These are phyloP conservation scores for Labyrinthula sp. DNA, from an alignment of 352 stramenopile genomes.

Conservation along the genomic window DNA sequence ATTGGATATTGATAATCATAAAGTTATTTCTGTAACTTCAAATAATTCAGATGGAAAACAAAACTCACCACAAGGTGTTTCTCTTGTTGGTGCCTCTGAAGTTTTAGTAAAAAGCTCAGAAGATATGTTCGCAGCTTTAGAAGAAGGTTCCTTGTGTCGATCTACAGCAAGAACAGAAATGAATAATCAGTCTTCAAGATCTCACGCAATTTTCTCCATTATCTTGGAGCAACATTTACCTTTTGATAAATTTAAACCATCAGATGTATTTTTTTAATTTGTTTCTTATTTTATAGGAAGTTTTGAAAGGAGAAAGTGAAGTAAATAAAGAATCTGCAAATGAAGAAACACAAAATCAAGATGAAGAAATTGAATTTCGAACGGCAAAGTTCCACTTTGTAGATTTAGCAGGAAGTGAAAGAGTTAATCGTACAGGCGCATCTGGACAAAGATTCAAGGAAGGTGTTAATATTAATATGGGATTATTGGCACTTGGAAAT, in stretches of 20 bases:
- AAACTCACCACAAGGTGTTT: conserved; percentile 16
- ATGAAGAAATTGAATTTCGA: conserved; percentile 17
- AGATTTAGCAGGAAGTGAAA: conserved; percentile 81
- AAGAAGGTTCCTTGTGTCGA: conserved; percentile 26
- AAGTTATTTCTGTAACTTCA: conserved; percentile 3
- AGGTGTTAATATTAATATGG: conserved; percentile 74
- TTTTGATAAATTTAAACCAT: not conserved
- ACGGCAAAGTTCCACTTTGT: conserved; percentile 66
- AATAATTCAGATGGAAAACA: conserved; percentile 26
- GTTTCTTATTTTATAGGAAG: too few species aligned
- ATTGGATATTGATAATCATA: conserved; percentile 7
- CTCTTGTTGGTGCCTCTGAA: conserved; percentile 19
- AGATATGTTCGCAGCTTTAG: conserved; percentile 31
- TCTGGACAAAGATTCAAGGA: conserved; percentile 67
- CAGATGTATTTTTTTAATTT: not conserved
- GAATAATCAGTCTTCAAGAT: conserved; percentile 33
- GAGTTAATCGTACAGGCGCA: conserved; percentile 66
- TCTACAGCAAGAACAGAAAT: conserved; percentile 32
- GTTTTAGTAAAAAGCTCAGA: conserved; percentile 29
- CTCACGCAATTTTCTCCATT: conserved; percentile 33
- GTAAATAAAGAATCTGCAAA: too few species aligned
- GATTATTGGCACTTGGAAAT: conserved; percentile 39
- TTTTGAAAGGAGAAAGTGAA: too few species aligned
- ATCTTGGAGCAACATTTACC: conserved; percentile 27
- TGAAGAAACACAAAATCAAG: too few species aligned